Percentiles rank a stretch among this genome's conserved stretches.
phyloP scores from a whole-genome alignment of 768 basidiomycete species.

The Termitomyces sp. region DNA sequence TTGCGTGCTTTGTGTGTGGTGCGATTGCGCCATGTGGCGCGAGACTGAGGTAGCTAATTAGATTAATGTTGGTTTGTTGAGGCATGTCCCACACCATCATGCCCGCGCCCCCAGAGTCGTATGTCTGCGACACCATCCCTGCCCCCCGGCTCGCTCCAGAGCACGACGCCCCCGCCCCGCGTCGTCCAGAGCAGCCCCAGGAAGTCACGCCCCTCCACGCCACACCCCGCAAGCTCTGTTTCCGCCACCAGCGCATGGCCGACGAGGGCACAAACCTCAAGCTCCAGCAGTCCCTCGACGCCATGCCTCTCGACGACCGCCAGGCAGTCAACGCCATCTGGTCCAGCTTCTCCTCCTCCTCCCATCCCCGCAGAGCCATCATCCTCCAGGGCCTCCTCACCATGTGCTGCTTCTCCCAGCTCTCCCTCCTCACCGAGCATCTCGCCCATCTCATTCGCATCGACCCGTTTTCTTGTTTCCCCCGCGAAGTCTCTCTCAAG shows the following conservation, averaged over 20 bases:
- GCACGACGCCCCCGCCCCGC: constrained; percentile 2
- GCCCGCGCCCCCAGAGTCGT: constrained; percentile 24
- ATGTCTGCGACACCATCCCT: constrained; percentile 71
- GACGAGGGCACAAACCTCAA: constrained; percentile 91
- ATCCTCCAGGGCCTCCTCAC: constrained; percentile 96
- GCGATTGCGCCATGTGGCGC: background rate
- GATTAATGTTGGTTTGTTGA: too few species aligned
- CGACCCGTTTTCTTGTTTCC: constrained; percentile 89
- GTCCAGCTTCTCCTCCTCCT: constrained; percentile 94
- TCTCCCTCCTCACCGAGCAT: constrained; percentile 91
- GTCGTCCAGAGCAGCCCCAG: constrained; percentile 21
- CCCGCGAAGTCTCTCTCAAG: constrained; percentile 84
- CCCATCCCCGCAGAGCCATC: constrained; percentile 84
- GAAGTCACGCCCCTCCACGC: constrained; percentile 16
- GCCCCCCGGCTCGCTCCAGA: constrained; percentile 45
- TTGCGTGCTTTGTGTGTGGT: constrained; percentile 10
- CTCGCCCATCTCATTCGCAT: constrained; percentile 90
- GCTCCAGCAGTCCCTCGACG: constrained; percentile 91
- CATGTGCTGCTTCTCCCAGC: constrained; percentile 99
- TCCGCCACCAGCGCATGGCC: constrained; percentile 93
- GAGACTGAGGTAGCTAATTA: background rate
- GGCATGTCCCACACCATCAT: constrained; percentile 14
- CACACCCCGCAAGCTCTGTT: constrained; percentile 74
- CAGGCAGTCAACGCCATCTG: constrained; percentile 88
- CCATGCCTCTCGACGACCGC: constrained; percentile 79